Conservation (phyloP, 1,139 yeast species). For the Scheffersomyces quercinus region DNA sequence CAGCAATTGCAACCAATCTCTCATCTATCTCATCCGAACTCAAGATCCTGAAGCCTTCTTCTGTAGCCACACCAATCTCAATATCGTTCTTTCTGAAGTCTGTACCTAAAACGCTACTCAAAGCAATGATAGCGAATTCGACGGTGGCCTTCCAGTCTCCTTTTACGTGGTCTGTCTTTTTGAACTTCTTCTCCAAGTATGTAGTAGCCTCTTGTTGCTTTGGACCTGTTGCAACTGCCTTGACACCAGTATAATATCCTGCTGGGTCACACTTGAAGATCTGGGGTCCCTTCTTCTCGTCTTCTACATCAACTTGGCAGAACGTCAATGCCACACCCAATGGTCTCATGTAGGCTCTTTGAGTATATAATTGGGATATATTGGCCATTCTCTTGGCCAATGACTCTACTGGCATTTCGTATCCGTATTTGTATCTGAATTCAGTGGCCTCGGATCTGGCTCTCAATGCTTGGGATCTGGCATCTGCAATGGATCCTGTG, state of each 20-base stretch:
- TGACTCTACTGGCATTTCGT: conserved; percentile 95
- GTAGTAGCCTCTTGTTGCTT: conserved; percentile 96
- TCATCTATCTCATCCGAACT: conserved; percentile 90
- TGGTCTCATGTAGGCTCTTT: conserved; percentile 99
- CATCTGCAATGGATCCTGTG: conserved; percentile 97
- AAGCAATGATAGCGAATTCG: conserved; percentile 83
- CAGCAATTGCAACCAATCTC: conserved; percentile 90
- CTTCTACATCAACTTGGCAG: conserved; percentile 65
- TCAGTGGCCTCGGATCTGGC: conserved; percentile 95
- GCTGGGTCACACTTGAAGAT: conserved; percentile 96
- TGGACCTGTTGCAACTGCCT: conserved; percentile 95
- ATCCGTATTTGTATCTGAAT: conserved; percentile 90
- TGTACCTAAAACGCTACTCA: conserved; percentile 84
- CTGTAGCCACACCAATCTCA: conserved; percentile 87
- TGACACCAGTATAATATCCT: conserved; percentile 88
- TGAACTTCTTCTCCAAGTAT: conserved; percentile 86
- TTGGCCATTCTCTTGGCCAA: conserved; percentile 95
- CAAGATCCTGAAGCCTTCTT: conserved; percentile 67
- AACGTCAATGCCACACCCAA: conserved; percentile 91
- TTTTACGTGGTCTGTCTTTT: conserved; percentile 67
- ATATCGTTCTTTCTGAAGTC: conserved; percentile 92
- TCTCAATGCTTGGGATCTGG: conserved; percentile 83
- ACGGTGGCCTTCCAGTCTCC: conserved; percentile 91
- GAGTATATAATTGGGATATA: conserved; percentile 91
- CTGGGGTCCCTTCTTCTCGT: conserved; percentile 88